Evolutionary conservation across 352 stramenopile genomes (phyloP).

Genomic region (Aphanomyces astaci): DNA sequence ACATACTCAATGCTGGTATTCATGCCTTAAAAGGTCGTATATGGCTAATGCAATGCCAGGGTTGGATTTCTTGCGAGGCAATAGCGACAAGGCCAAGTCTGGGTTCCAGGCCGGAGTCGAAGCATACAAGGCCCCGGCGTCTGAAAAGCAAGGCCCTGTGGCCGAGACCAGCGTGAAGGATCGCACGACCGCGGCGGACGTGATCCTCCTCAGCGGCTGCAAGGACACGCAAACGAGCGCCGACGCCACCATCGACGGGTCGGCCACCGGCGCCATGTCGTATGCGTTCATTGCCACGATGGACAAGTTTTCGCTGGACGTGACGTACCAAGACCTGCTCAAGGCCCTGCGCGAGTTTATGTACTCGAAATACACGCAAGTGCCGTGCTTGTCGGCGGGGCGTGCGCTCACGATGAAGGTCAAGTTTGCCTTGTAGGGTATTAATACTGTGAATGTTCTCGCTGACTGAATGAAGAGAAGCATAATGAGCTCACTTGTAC

Average conservation of each 20-base stretch:
- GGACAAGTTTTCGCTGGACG: slow-evolving; percentile 22
- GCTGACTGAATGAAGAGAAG: background rate
- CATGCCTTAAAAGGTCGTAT: background rate
- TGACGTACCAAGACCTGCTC: slow-evolving; percentile 21
- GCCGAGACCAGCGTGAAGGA: slow-evolving; percentile 14
- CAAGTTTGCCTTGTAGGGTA: slow-evolving; percentile 19
- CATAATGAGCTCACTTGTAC: background rate
- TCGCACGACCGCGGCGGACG: slow-evolving; percentile 27
- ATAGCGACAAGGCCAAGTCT: slow-evolving; percentile 29
- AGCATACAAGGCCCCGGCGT: background rate
- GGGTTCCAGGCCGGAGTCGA: slow-evolving; percentile 19
- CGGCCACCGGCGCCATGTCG: slow-evolving; percentile 33
- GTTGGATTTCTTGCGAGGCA: slow-evolving; percentile 24
- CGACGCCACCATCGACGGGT: slow-evolving; percentile 29
- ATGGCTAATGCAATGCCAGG: background rate
- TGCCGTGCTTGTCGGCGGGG: slow-evolving; percentile 26
- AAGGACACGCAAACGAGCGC: slow-evolving; percentile 37
- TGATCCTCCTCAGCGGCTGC: slow-evolving; percentile 37
- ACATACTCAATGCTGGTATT: slow-evolving; percentile 12
- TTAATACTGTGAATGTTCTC: too few species aligned
- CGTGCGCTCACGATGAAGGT: slow-evolving; percentile 25
- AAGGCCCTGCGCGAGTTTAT: slow-evolving; percentile 16
- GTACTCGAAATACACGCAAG: slow-evolving; percentile 27
- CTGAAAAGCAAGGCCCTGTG: background rate
- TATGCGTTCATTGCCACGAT: slow-evolving; percentile 31